Base-by-base conservation (phyloP, 345 rosid genomes). In the Moricandia moricandioides region DNA sequence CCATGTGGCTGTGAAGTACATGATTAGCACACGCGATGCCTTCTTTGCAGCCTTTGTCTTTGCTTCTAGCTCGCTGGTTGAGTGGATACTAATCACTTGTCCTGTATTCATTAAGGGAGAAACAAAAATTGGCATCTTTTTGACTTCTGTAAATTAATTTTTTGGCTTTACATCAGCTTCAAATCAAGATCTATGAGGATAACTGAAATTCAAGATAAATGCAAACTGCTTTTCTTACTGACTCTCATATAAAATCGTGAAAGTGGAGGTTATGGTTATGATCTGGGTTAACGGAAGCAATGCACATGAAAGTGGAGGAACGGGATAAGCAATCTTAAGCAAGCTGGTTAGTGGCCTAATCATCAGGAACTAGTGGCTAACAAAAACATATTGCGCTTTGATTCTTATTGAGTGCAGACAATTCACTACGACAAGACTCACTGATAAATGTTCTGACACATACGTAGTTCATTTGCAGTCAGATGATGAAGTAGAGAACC, bases 1-100 rank as follows among this genome's bases (percentile, higher is more conserved):
- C 98, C 98, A 93, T 34, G 91, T 79, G 35, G 98, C 97, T 2
- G 98, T 93, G 77, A 93, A 93, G 83, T 93, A 93, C 47, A 93
- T 61, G 72, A 93, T 82, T 37, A 86, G 82, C 70, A 93, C 88
- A 12, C 97, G 91, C 1, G 89, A 93, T 56, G 89, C 79, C 81
- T 72, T 87, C 49, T 86, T 81, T 24, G 92, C 91, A 4, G 92
- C 92, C 75, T 81, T 85, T 81, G 86, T 43, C 76, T 87, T 91
- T 35, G 80, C 77, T 52, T 93, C 98, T 67, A 91, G 75, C 61
- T 93, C 98, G 45, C 85, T 77, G 2, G 67, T 63, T 33, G 97
- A 85, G 62, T 79, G 96, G 69, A 93, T 82, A 40, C 86, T 84
- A 34, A 89, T 82, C 80, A 89, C 97, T 80, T 89, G 85, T 67